phyloP scores from a whole-genome alignment of 2,329 filamentous ascomycete species.

The Paracoccidioides lutzii region DNA sequence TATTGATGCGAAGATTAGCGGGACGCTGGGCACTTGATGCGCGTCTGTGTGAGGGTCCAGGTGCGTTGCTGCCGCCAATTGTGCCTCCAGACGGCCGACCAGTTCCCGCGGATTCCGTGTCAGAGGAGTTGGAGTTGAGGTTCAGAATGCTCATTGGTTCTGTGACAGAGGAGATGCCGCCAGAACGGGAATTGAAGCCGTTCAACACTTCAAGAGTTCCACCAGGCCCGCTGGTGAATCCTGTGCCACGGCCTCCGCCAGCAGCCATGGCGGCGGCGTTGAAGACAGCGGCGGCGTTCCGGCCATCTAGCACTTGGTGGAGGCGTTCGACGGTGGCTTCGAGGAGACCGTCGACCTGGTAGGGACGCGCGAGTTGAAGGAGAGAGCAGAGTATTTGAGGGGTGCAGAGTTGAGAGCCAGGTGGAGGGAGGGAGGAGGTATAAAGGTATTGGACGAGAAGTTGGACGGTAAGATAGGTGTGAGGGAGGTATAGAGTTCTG shows the following conservation, averaged over 20 bases:
- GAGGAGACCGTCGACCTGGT: conserved; percentile 80
- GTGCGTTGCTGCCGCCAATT: not conserved
- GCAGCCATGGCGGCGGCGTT: conserved; percentile 98
- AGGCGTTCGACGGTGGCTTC: conserved; percentile 87
- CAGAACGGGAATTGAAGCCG: conserved; percentile 18
- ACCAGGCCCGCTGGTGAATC: conserved; percentile 46
- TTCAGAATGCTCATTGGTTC: conserved; percentile 17
- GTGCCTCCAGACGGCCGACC: conserved; percentile 7
- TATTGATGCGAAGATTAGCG: conserved; percentile 26
- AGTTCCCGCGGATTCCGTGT: conserved; percentile 25
- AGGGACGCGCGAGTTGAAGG: conserved; percentile 82
- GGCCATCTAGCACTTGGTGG: conserved; percentile 76
- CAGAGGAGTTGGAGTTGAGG: conserved; percentile 27
- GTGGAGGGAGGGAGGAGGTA: conserved; percentile 71
- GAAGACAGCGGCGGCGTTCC: conserved; percentile 93
- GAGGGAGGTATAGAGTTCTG: conserved; percentile 80
- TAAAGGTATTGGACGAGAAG: conserved; percentile 88
- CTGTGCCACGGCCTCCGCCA: conserved; percentile 74
- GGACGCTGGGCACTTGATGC: conserved; percentile 10
- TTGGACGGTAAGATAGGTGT: conserved; percentile 79
- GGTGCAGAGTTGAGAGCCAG: conserved; percentile 67
- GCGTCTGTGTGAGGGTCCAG: conserved; percentile 4
- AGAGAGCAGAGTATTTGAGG: conserved; percentile 93
- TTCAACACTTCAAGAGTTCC: conserved; percentile 32
- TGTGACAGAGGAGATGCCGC: conserved; percentile 13